Percentiles rank a stretch among this genome's conserved stretches.
These are phyloP conservation scores for Adansonia madagascariensis DNA, from an alignment of 441 rosid genomes.

Conservation along the genomic window DNA sequence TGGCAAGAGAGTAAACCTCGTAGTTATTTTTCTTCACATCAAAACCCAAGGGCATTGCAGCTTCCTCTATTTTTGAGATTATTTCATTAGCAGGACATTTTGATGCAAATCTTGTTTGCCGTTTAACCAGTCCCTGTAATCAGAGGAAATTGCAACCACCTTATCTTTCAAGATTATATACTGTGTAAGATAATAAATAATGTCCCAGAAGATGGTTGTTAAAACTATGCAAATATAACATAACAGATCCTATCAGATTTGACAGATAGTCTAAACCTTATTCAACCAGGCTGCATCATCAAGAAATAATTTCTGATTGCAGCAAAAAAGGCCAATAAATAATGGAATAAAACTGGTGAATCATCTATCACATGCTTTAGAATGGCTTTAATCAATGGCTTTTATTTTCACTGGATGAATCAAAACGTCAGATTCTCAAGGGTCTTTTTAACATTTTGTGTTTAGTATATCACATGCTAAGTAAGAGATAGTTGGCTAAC, in stretches of 20 bases:
- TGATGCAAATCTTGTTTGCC: constrained; percentile 92
- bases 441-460: background rate
- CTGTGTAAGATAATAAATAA: background rate
- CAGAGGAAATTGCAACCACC: constrained; percentile 29
- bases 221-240: background rate
- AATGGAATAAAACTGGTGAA: background rate
- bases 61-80: constrained; percentile 82
- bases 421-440: background rate
- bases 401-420: constrained; percentile 6
- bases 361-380: background rate
- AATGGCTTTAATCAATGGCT: background rate
- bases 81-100: constrained; percentile 85
- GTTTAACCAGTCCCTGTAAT: constrained; percentile 83
- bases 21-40: constrained; percentile 86
- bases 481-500: constrained; percentile 15
- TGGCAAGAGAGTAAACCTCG: constrained; percentile 56
- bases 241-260: background rate
- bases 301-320: background rate
- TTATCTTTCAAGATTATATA: constrained; percentile 4
- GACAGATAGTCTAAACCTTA: background rate
- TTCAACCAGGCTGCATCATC: background rate
- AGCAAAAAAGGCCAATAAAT: background rate
- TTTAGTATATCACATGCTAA: too few species aligned
- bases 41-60: constrained; percentile 91
- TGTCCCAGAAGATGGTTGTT: background rate